phyloP scores from a whole-genome alignment of 2,329 filamentous ascomycete species.

The Aspergillus intermedius region DNA sequence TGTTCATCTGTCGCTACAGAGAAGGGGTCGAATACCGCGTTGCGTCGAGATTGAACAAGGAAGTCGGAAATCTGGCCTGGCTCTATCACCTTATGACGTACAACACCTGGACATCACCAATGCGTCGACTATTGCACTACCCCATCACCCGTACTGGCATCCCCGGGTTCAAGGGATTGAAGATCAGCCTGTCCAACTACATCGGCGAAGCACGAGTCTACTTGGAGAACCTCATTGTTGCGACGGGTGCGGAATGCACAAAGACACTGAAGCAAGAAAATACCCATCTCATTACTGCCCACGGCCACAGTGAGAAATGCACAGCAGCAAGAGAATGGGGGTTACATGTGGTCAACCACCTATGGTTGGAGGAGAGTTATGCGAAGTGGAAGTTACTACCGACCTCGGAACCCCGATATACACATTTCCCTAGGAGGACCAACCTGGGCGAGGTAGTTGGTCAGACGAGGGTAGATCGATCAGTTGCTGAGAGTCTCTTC shows the following conservation, averaged over 20 bases:
- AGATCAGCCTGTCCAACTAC: slow-evolving; percentile 92
- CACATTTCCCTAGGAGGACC: slow-evolving; percentile 77
- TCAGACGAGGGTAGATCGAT: slow-evolving; percentile 73
- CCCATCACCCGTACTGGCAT: slow-evolving; percentile 72
- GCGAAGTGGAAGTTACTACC: slow-evolving; percentile 74
- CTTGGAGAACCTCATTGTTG: slow-evolving; percentile 81
- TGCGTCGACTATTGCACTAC: slow-evolving; percentile 80
- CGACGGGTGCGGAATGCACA: slow-evolving; percentile 80
- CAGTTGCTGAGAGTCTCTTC: slow-evolving; percentile 64
- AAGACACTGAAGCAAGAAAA: slow-evolving; percentile 94
- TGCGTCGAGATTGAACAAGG: slow-evolving; percentile 69
- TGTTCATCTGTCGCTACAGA: slow-evolving; percentile 81
- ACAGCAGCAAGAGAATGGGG: slow-evolving; percentile 89
- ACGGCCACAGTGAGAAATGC: slow-evolving; percentile 86
- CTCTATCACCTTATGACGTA: slow-evolving; percentile 85
- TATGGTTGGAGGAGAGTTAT: slow-evolving; percentile 97
- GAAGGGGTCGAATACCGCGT: slow-evolving; percentile 70
- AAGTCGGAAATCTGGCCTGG: slow-evolving; percentile 90
- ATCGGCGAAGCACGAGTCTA: slow-evolving; percentile 90
- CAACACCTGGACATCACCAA: slow-evolving; percentile 81
- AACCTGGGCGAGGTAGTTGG: slow-evolving; percentile 92
- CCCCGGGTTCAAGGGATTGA: slow-evolving; percentile 66
- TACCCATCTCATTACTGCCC: slow-evolving; percentile 89
- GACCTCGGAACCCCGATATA: slow-evolving; percentile 68
- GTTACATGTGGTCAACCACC: slow-evolving; percentile 81